Evolutionary conservation across 805 yeast species (phyloP), one percentile per base, ranked within the genome.

Genomic region (Kuraishia cidri): DNA sequence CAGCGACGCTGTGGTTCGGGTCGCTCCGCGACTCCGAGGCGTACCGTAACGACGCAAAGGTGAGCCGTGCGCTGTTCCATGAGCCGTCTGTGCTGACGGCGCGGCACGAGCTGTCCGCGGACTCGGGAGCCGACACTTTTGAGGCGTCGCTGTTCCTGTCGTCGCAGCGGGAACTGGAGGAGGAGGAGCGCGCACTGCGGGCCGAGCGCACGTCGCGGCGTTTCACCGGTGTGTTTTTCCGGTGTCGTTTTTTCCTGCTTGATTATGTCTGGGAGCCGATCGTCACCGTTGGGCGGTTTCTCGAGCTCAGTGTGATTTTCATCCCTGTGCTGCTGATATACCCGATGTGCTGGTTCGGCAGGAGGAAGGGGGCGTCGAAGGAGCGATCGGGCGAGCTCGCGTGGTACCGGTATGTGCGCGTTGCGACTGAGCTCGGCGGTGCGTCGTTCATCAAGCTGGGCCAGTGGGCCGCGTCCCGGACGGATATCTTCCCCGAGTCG

Each of bases 401-500:
- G 14, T 90, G 97, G 96, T 88, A 71, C 54, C 56, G 57, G 33
- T 56, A 75, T 30, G 57, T 90, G 14, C 66, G 85, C 31, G 54
- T 69, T 50, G 60, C 80, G 1, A 73, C 92, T 37, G 95, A 90
- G 54, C 40, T 62, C 12, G 96, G 95, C 0, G 98, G 98, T 1
- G 95, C 97, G 3, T 80, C 95, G 3, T 92, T 82, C 51, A 77
- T 82, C 36, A 82, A 85, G 54, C 68, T 92, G 36, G 98, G 97
- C 3, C 99, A 92, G 60, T 92, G 99, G 99, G 98, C 98, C 0
- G 97, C 97, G 3, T 82, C 95, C 8, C 72, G 99, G 54, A 84
- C 94, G 0, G 99, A 92, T 56, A 80, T 92, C 22, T 90, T 92
- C 58, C 80, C 95, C 3, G 62, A 59, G 30, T 83, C 71, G 26